phyloP scores from a whole-genome alignment of 306 rosid species.

The Cicer pinnatifidum region DNA sequence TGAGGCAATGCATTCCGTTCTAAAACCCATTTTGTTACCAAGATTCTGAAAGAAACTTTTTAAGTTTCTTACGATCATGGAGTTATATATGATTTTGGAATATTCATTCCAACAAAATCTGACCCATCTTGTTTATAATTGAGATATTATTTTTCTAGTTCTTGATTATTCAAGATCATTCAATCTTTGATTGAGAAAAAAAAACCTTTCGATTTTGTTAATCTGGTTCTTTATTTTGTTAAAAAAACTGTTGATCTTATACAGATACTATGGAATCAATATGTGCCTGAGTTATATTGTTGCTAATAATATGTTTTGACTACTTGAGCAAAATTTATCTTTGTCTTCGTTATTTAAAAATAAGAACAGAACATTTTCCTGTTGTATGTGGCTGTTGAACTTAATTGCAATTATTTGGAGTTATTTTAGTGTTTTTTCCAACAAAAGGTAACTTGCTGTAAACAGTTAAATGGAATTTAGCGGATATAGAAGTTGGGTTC shows the following conservation, averaged over 20 bases:
- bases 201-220: too few species aligned
- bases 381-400: neutral
- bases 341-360: slow-evolving; percentile 1
- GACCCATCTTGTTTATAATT: too few species aligned
- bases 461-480: slow-evolving; percentile 16
- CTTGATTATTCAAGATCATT: too few species aligned
- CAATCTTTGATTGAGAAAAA: too few species aligned
- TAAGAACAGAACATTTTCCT: neutral
- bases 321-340: neutral
- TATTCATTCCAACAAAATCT: too few species aligned
- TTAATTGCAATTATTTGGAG: slow-evolving; percentile 25
- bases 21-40: too few species aligned
- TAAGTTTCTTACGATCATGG: too few species aligned
- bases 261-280: slow-evolving; percentile 19
- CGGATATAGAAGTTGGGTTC: slow-evolving; percentile 36
- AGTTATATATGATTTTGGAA: too few species aligned
- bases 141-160: too few species aligned
- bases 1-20: too few species aligned
- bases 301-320: slow-evolving; percentile 27
- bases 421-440: neutral
- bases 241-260: slow-evolving; percentile 20
- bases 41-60: too few species aligned
- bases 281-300: slow-evolving; percentile 16
- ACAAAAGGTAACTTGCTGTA: slow-evolving; percentile 8
- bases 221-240: too few species aligned